These are phyloP conservation scores for Picea abies DNA, from an alignment of 83 land plant genomes.

Conservation along the genomic window DNA sequence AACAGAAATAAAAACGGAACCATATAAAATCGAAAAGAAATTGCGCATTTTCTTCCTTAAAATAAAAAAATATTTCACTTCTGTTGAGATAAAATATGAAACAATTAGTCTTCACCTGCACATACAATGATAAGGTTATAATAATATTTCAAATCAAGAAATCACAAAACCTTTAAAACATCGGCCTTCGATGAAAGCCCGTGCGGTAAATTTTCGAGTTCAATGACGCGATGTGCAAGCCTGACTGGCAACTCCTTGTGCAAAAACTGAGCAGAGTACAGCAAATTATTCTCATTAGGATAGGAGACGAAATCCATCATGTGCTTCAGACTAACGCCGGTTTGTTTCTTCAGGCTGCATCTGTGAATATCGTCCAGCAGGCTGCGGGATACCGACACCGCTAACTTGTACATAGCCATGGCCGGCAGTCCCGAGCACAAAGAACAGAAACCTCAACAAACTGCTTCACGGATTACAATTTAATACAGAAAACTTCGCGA, in stretches of 20 bases:
- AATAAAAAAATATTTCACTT: neutral
- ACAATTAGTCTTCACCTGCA: too few relatives aligned
- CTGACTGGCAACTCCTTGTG: conserved; percentile 96
- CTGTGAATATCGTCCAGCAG: conserved; percentile 76
- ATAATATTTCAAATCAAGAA: neutral
- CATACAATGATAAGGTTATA: neutral
- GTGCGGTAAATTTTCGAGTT: conserved; percentile 86
- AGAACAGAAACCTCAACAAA: too few relatives aligned
- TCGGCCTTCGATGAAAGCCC: conserved; percentile 90
- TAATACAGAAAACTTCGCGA: too few relatives aligned
- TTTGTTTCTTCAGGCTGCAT: conserved; percentile 90
- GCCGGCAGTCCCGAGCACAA: neutral
- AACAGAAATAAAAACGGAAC: neutral
- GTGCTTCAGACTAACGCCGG: conserved; percentile 90
- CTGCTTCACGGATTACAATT: too few relatives aligned
- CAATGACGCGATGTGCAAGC: conserved; percentile 87
- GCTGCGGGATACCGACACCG: conserved; percentile 39
- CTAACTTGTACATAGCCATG: conserved; percentile 15
- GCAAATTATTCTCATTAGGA: conserved; percentile 60
- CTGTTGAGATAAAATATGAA: too few relatives aligned
- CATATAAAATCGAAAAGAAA: neutral
- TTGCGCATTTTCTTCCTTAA: neutral
- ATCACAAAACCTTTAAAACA: conserved; percentile 33
- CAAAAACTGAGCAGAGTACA: conserved; percentile 89
- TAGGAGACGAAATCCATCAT: conserved; percentile 94